phyloP scores from a whole-genome alignment of 78 protist species.

The Abeoforma whisleri region DNA sequence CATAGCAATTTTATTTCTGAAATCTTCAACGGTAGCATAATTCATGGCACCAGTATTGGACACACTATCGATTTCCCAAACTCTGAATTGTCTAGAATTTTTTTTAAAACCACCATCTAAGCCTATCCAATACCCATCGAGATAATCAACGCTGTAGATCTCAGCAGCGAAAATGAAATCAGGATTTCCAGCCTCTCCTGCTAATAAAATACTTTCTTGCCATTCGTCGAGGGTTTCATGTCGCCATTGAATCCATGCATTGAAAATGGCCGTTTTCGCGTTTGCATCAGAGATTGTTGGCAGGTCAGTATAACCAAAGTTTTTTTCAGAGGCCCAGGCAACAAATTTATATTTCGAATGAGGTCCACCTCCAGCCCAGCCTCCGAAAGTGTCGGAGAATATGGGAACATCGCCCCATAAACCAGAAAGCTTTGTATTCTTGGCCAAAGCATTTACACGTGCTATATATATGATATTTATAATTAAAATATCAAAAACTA shows the following conservation, averaged over 20 bases:
- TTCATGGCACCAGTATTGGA: conserved; percentile 29
- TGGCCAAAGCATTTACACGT: conserved; percentile 6
- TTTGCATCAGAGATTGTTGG: background rate
- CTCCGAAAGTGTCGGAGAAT: conserved; percentile 1
- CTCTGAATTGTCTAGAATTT: conserved; percentile 18
- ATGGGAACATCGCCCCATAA: conserved; percentile 39
- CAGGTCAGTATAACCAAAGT: background rate
- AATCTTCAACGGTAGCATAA: conserved; percentile 24
- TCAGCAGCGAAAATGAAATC: conserved; percentile 13
- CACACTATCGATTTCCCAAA: conserved; percentile 27
- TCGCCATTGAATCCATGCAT: conserved; percentile 27
- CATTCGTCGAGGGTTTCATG: conserved; percentile 16
- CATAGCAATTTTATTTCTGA: conserved; percentile 11
- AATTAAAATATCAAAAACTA: too few relatives aligned
- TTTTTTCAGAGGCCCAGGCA: background rate
- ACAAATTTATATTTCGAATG: background rate
- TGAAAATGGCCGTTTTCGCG: background rate
- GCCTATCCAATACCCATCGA: conserved; percentile 33
- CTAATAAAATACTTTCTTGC: conserved; percentile 18
- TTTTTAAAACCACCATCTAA: conserved; percentile 4
- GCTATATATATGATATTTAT: too few relatives aligned
- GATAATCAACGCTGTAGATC: conserved; percentile 27
- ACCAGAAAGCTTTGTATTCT: background rate
- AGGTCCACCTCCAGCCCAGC: conserved; percentile 24
- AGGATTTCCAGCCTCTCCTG: conserved; percentile 7